phyloP scores from a whole-genome alignment of 1,284 basidiomycete species.

The Trametes versicolor region DNA sequence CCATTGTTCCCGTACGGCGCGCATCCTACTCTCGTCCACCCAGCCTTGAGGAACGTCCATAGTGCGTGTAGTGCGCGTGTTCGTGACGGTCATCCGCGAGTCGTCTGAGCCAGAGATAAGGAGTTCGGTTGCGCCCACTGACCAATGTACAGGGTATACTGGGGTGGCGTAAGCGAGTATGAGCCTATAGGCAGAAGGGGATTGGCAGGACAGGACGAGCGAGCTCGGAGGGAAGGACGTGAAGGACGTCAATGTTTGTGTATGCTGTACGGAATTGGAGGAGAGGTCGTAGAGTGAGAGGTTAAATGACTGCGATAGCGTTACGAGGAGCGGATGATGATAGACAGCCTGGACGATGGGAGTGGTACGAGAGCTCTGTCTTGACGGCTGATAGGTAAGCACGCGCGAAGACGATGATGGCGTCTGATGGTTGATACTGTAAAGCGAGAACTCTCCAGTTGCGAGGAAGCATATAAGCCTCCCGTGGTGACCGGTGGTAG shows the following conservation, averaged over 20 bases:
- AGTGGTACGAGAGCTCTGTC: conserved; percentile 49
- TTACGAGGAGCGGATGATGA: conserved; percentile 78
- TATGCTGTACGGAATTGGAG: conserved; percentile 56
- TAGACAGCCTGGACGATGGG: conserved; percentile 74
- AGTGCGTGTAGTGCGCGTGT: conserved; percentile 70
- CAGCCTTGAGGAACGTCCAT: conserved; percentile 77
- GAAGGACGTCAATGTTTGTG: conserved; percentile 75
- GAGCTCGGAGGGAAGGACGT: conserved; percentile 80
- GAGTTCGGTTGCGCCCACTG: conserved; percentile 79
- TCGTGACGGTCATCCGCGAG: conserved; percentile 39
- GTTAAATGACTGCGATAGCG: conserved; percentile 70
- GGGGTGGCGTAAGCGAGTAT: conserved; percentile 77
- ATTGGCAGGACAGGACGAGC: conserved; percentile 69
- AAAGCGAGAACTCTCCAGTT: conserved; percentile 71
- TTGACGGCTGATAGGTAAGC: conserved; percentile 59
- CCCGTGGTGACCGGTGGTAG: conserved; percentile 48
- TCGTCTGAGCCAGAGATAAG: conserved; percentile 56
- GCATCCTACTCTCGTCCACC: conserved; percentile 72
- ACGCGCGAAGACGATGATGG: conserved; percentile 53
- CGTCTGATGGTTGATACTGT: conserved; percentile 57
- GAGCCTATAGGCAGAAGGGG: conserved; percentile 70
- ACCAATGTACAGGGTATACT: conserved; percentile 85
- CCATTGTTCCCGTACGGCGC: conserved; percentile 77
- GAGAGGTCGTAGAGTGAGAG: conserved; percentile 76
- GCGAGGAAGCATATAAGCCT: conserved; percentile 71